These are phyloP conservation scores for Phascolomyces articulosus DNA, from an alignment of 371 early-diverging fungal species.

Conservation along the genomic window DNA sequence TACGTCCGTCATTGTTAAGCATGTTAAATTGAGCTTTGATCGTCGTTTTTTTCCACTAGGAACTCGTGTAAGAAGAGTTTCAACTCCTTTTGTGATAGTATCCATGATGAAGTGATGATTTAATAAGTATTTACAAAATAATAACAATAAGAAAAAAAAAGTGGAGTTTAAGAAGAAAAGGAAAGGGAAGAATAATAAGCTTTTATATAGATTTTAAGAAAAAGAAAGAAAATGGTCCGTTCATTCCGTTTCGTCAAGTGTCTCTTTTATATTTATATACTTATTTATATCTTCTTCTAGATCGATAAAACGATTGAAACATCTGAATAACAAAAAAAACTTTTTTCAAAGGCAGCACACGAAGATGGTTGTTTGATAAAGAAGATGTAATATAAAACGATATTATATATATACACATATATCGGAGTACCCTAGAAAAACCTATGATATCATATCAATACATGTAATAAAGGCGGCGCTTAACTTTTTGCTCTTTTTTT, in stretches of 20 bases:
- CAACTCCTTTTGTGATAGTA: not conserved
- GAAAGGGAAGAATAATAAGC: too few species aligned
- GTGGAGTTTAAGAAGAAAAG: not conserved
- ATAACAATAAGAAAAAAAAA: not conserved
- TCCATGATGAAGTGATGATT: slow-evolving; percentile 4
- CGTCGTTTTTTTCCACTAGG: slow-evolving; percentile 5
- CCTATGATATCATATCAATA: not conserved
- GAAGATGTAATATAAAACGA: slow-evolving; percentile 5
- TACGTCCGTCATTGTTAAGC: not conserved
- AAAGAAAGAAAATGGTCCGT: not conserved
- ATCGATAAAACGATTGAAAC: not conserved
- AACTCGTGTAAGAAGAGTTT: slow-evolving; percentile 4
- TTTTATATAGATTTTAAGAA: too few species aligned
- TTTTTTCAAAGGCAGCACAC: slow-evolving; percentile 10
- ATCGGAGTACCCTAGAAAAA: not conserved
- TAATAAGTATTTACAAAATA: not conserved
- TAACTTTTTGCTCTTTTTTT: too few species aligned
- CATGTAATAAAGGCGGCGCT: not conserved
- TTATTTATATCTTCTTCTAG: not conserved
- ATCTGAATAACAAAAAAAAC: not conserved
- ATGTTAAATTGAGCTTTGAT: not conserved
- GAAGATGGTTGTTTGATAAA: slow-evolving; percentile 3
- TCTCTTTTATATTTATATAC: not conserved
- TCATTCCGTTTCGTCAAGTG: too few species aligned
- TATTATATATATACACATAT: too few species aligned